A percentile compares a stretch with the other conserved stretches of the same genome.
phyloP scores from a whole-genome alignment of 345 rosid species.

The Populus simonii region DNA sequence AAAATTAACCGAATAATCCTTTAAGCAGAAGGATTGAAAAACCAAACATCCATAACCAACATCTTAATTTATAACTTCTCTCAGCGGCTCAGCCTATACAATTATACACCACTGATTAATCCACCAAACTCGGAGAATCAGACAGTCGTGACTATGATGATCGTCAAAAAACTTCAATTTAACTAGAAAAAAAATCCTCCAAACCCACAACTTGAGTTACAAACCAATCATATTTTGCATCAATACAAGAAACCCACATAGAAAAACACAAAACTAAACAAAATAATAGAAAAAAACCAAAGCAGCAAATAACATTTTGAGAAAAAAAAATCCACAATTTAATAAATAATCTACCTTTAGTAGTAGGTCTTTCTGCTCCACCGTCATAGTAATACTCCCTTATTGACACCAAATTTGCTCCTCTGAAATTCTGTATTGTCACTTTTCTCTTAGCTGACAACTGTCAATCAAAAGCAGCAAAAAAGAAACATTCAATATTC shows the following conservation, averaged over 20 bases:
- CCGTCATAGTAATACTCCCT: slow-evolving; percentile 79
- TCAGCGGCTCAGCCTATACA: neutral
- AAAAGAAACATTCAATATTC: neutral
- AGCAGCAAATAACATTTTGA: neutral
- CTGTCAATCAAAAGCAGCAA: slow-evolving; percentile 26
- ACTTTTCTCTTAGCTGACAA: slow-evolving; percentile 75
- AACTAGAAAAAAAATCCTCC: no score
- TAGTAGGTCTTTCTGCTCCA: slow-evolving; percentile 79
- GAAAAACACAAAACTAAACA: neutral
- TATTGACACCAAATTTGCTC: slow-evolving; percentile 72
- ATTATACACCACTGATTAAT: neutral
- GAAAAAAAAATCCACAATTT: neutral
- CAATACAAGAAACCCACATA: neutral
- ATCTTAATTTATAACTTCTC: neutral
- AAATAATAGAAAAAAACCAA: neutral
- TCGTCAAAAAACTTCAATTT: no score
- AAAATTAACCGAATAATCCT: neutral
- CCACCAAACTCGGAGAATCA: neutral
- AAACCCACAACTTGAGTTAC: neutral
- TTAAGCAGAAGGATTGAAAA: neutral
- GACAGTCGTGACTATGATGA: no score
- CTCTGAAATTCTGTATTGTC: slow-evolving; percentile 77
- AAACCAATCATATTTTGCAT: neutral
- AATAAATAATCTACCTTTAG: slow-evolving; percentile 52
- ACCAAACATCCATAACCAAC: neutral